Conservation (phyloP, 2,329 filamentous ascomycete genomes). For the Talaromyces verruculosus region DNA sequence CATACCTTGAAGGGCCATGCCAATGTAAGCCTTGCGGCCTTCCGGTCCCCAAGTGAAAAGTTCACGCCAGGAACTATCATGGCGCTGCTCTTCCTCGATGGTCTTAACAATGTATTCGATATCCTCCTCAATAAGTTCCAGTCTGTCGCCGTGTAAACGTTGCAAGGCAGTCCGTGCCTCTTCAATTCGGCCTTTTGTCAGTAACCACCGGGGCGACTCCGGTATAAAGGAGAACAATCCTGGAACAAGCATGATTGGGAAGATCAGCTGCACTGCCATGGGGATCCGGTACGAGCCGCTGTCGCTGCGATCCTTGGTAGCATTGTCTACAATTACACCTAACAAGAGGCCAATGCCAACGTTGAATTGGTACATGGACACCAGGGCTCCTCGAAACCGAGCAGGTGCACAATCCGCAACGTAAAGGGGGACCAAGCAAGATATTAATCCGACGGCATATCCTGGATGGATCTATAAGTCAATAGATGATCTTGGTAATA, state of each 20-base stretch:
- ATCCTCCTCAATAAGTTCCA: constrained; percentile 73
- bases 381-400: constrained; percentile 74
- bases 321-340: constrained; percentile 72
- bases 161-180: constrained; percentile 53
- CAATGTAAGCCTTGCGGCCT: constrained; percentile 7
- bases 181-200: constrained; percentile 24
- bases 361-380: constrained; percentile 79
- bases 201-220: constrained; percentile 34
- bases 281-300: constrained; percentile 75
- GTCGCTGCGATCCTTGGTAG: constrained; percentile 60
- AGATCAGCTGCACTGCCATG: constrained; percentile 75
- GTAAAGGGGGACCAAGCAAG: constrained; percentile 77
- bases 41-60: constrained; percentile 26
- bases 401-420: constrained; percentile 77
- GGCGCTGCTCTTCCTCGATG: constrained; percentile 72
- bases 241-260: constrained; percentile 56
- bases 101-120: constrained; percentile 85
- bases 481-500: not conserved
- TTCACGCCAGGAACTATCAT: constrained; percentile 53
- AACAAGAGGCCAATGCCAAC: constrained; percentile 76
- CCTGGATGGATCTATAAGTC: constrained; percentile 31
- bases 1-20: constrained; percentile 8
- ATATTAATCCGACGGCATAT: constrained; percentile 76
- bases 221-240: constrained; percentile 24
- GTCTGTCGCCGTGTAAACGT: constrained; percentile 68